Base-by-base conservation (phyloP, 2,329 filamentous ascomycete genomes). In the Aspergillus sclerotialis region DNA sequence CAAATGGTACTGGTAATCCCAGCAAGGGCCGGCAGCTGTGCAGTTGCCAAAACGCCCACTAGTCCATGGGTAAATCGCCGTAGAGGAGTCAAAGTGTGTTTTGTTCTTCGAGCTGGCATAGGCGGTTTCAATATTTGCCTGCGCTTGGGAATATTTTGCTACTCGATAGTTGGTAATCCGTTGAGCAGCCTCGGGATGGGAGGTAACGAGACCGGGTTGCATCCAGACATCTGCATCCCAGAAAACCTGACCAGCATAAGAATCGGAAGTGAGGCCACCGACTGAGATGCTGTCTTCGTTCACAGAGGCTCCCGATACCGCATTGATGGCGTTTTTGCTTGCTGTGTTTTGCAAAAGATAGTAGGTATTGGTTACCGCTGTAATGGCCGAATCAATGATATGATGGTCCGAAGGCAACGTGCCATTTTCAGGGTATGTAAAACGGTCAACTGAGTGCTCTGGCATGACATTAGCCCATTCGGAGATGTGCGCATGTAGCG, bases 1-100 rank as follows among this genome's bases (percentile, higher is more conserved):
- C 24, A 84, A 47, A 53, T 84, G 80, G 46, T 84, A 85, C 51
- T 84, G 70, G 44, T 84, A 84, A 53, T 84, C 80, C 46, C 78
- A 81, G 53, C 80, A 84, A 16, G 73, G 69, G 2, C 73, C 73
- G 3, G 73, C 75, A 2, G 66, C 70, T 0, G 81, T 84, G 48
- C 80, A 84, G 47, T 84, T 84, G 2, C 80, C 81, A 48, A 69
- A 80, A 5, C 78, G 61, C 7, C 75, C 79, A 45, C 74, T 75
- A 0, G 79, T 84, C 81, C 81, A 85, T 2, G 80, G 73, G 47
- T 74, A 85, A 1, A 79, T 70, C 0, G 78, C 78, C 13, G 77
- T 74, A 5, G 72, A 69, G 1, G 64, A 55, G 1, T 72, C 73
- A 48, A 78, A 81, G 6, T 59, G 61, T 1, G 73, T 79, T 40